Evolutionary conservation across 306 rosid genomes (phyloP), one percentile per base, ranked within the genome.

Genomic region (Prunus armeniaca): DNA sequence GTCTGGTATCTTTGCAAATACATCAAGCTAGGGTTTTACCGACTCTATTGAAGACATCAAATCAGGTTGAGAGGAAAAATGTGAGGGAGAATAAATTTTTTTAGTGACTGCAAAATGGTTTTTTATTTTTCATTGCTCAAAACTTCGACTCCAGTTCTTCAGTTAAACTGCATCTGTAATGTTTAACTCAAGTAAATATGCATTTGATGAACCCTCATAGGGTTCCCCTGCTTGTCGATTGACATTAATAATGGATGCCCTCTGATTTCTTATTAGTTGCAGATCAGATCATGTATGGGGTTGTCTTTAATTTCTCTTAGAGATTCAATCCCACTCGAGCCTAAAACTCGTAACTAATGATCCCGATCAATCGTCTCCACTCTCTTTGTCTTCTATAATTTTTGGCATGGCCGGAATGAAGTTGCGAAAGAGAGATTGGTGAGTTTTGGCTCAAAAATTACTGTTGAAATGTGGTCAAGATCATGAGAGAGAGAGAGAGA

Each of bases 151-250:
- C 34, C 15, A 17, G 12, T 9, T 62, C 67, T 32, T 41, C 27
- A 19, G 62, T 9, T n/a, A n/a, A 52, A 52, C 20, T 3, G n/a
- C 57, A 17, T 50, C 41, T 5, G 0, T 6, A 34, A 34, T 34
- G 8, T 34, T 6, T 34, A 34, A 34, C 41, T 6, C 41, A 34
- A 34, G 6, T 9, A 24, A 43, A 52, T 34, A 34, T 34, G 73
- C 79, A 60, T 71, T 34, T 66, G 12, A 61, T 12, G 71, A 66
- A 58, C 61, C 20, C 6, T 14, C 72, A 45, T 43, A 22, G 15
- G 46, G 47, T 67, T 69, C 71, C 76, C n/a, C 65, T 72, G 80
- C 82, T 78, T 73, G 77, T 76, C 75, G 57, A 24, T 50, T 72
- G 34, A 43, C 55, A 20, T 69, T 55, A 19, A 56, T 24, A 2